These are phyloP conservation scores for Pythium plurisporium DNA, from an alignment of 352 stramenopile genomes.

Conservation along the genomic window DNA sequence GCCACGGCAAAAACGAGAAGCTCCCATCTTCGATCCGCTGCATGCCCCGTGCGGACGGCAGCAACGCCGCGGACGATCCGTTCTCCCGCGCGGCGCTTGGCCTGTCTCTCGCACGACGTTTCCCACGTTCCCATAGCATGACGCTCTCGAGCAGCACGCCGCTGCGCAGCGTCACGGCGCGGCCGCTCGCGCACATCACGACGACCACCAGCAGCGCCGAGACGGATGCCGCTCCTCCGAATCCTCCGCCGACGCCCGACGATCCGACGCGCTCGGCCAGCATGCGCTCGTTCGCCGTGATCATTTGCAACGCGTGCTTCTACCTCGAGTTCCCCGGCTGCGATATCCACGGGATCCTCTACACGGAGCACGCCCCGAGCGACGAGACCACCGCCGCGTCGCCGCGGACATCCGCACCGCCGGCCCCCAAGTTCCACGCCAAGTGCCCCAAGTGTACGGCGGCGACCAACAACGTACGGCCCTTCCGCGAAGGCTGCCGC, in stretches of 20 bases:
- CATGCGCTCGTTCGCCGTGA: conserved; percentile 73
- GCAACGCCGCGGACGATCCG: conserved; percentile 11
- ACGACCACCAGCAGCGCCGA: conserved; percentile 9
- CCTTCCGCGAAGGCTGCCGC: conserved; percentile 80
- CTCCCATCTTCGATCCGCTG: background rate
- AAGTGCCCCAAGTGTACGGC: conserved; percentile 82
- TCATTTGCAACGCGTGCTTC: conserved; percentile 76
- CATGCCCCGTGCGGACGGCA: conserved; percentile 1
- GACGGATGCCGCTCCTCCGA: background rate
- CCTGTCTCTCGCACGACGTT: conserved; percentile 15
- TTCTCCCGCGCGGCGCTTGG: no score
- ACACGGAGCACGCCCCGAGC: conserved; percentile 52
- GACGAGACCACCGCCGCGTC: conserved; percentile 4
- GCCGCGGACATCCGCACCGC: background rate
- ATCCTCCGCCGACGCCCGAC: background rate
- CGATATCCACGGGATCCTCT: conserved; percentile 80
- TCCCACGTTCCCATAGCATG: conserved; percentile 6
- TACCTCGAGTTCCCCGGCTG: conserved; percentile 88
- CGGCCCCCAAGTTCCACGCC: conserved; percentile 41
- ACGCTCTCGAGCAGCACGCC: conserved; percentile 19
- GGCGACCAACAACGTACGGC: conserved; percentile 77
- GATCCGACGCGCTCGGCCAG: conserved; percentile 18
- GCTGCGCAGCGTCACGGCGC: conserved; percentile 24
- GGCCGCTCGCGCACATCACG: conserved; percentile 23
- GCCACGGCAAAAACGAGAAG: background rate